These are phyloP conservation scores for Capsicum chinense DNA, from an alignment of 257 asterid genomes.

Conservation along the genomic window DNA sequence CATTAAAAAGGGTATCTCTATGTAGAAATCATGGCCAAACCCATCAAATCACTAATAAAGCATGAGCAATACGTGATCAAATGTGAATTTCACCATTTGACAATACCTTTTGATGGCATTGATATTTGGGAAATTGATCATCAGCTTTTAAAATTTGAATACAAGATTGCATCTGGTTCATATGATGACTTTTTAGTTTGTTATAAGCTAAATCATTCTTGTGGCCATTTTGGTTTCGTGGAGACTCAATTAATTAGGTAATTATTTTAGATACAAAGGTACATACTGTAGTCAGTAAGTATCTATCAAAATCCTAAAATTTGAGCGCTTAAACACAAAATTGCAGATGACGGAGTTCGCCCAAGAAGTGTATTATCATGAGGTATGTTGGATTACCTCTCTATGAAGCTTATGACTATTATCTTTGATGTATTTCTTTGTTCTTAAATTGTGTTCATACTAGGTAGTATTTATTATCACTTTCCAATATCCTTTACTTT, in stretches of 20 bases:
- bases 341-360: conserved; percentile 89
- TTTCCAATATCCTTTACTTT: neutral
- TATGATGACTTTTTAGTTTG: conserved; percentile 54
- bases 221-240: conserved; percentile 32
- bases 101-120: conserved; percentile 47
- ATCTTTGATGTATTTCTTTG: neutral
- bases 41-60: conserved; percentile 36
- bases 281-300: too few relatives aligned
- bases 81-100: conserved; percentile 47
- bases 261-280: too few relatives aligned
- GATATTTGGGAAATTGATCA: conserved; percentile 59
- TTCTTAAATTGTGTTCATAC: neutral
- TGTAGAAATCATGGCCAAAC: conserved; percentile 38
- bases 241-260: neutral
- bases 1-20: neutral
- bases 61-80: conserved; percentile 34
- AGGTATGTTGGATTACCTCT: conserved; percentile 54
- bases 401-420: neutral
- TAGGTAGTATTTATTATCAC: neutral
- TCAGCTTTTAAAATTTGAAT: conserved; percentile 42
- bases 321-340: conserved; percentile 58
- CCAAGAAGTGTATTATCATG: conserved; percentile 94
- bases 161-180: conserved; percentile 54
- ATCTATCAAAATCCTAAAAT: too few relatives aligned
- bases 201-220: neutral